Conservation (phyloP, 495 filamentous ascomycete genomes). For the Aspergillus nanangensis region DNA sequence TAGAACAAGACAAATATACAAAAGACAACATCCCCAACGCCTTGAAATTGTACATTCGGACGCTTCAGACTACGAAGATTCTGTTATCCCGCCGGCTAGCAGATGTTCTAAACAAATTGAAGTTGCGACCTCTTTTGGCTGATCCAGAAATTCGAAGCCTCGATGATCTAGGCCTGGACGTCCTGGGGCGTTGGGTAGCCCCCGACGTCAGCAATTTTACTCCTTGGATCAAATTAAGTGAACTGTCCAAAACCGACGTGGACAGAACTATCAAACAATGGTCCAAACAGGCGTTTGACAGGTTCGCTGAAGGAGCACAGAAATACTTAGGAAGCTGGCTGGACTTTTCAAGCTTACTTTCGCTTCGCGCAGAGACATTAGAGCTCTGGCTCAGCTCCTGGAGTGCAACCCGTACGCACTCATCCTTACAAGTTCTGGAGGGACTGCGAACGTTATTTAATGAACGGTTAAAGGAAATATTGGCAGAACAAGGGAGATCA, state of each 20-base stretch:
- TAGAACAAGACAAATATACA: constrained; percentile 33
- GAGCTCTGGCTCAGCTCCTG: constrained; percentile 65
- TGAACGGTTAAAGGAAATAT: constrained; percentile 51
- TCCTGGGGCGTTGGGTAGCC: constrained; percentile 76
- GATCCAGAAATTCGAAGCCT: constrained; percentile 60
- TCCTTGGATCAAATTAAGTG: constrained; percentile 84
- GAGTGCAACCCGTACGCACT: constrained; percentile 36
- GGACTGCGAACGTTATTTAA: constrained; percentile 67
- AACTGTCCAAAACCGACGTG: constrained; percentile 61
- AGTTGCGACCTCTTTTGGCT: constrained; percentile 62
- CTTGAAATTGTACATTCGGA: constrained; percentile 69
- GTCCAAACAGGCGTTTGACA: constrained; percentile 66
- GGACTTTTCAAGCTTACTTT: constrained; percentile 63
- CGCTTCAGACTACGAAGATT: constrained; percentile 69
- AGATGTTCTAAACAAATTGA: constrained; percentile 65
- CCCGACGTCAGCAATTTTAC: constrained; percentile 83
- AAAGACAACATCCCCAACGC: constrained; percentile 53
- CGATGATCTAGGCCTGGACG: constrained; percentile 72
- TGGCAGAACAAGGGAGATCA: constrained; percentile 53
- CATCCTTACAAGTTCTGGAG: constrained; percentile 58
- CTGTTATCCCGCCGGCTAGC: constrained; percentile 69
- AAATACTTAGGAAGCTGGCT: constrained; percentile 48
- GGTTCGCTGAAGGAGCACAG: constrained; percentile 56
- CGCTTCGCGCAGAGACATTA: constrained; percentile 63
- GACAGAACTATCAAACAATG: constrained; percentile 64